Conservation (phyloP, 345 rosid species). For the Brassica juncea region DNA sequence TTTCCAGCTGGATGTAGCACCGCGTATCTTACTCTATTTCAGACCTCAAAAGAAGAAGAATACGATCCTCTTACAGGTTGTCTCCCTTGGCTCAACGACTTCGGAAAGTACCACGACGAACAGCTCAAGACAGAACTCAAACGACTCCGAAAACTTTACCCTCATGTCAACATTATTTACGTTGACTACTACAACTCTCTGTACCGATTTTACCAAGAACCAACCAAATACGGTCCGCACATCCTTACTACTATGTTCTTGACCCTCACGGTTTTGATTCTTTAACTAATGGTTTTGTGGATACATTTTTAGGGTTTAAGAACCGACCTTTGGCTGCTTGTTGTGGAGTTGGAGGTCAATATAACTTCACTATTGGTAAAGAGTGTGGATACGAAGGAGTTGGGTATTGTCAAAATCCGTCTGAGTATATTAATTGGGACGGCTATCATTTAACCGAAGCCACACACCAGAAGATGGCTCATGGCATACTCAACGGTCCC, state of each 20-base stretch:
- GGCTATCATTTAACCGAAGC: slow-evolving; percentile 47
- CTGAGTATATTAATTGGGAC: slow-evolving; percentile 50
- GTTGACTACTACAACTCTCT: slow-evolving; percentile 46
- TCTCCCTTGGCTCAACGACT: slow-evolving; percentile 45
- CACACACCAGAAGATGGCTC: slow-evolving; percentile 23
- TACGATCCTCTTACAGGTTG: slow-evolving; percentile 50
- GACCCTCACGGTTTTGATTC: not conserved
- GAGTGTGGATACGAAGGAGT: slow-evolving; percentile 36
- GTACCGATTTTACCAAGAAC: slow-evolving; percentile 34
- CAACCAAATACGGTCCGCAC: slow-evolving; percentile 44
- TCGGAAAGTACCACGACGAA: slow-evolving; percentile 44
- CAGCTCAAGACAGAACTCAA: slow-evolving; percentile 38
- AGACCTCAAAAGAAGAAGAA: slow-evolving; percentile 16
- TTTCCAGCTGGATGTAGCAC: slow-evolving; percentile 49
- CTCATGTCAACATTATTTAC: slow-evolving; percentile 41
- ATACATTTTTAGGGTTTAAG: slow-evolving; percentile 36
- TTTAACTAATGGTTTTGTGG: not conserved
- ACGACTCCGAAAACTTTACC: slow-evolving; percentile 30
- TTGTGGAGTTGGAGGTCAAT: slow-evolving; percentile 50
- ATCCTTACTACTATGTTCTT: not conserved
- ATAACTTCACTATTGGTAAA: slow-evolving; percentile 39
- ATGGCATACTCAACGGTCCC: slow-evolving; percentile 35
- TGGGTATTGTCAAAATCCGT: slow-evolving; percentile 41
- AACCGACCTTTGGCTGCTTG: slow-evolving; percentile 42
- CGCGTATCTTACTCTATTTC: slow-evolving; percentile 36